A percentile compares a stretch with the other conserved stretches of the same genome.
These are phyloP conservation scores for Cladobotryum protrusum DNA, from an alignment of 2,329 filamentous ascomycete species.

Conservation along the genomic window DNA sequence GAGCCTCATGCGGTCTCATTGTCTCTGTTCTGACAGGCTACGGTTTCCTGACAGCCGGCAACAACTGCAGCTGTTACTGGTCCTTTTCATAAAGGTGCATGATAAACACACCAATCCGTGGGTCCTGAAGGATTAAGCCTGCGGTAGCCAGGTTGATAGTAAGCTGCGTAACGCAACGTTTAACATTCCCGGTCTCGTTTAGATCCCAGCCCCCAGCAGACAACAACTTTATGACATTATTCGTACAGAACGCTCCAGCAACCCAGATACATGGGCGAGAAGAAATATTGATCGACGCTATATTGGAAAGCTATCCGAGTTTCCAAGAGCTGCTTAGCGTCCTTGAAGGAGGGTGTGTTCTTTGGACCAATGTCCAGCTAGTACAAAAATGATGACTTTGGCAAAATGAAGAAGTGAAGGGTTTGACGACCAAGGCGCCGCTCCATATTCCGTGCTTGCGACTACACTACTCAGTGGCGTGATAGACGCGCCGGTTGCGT, in stretches of 20 bases:
- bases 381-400: not conserved
- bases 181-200: too few relatives aligned
- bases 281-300: not conserved
- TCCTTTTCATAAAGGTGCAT: too few relatives aligned
- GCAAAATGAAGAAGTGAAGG: slow-evolving; percentile 1
- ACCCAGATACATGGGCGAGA: too few relatives aligned
- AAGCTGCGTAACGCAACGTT: too few relatives aligned
- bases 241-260: too few relatives aligned
- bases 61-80: not conserved
- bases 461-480: slow-evolving; percentile 2
- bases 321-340: not conserved
- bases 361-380: not conserved
- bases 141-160: too few relatives aligned
- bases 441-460: not conserved
- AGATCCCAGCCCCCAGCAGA: too few relatives aligned
- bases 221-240: too few relatives aligned
- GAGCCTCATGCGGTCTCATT: not conserved
- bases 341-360: not conserved
- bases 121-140: too few relatives aligned
- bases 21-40: not conserved
- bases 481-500: slow-evolving; percentile 6
- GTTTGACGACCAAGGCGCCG: not conserved
- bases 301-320: not conserved
- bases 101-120: too few relatives aligned
- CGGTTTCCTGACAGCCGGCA: not conserved